Conservation (phyloP, 2,329 filamentous ascomycete species). For the Blumeriella jaapii region DNA sequence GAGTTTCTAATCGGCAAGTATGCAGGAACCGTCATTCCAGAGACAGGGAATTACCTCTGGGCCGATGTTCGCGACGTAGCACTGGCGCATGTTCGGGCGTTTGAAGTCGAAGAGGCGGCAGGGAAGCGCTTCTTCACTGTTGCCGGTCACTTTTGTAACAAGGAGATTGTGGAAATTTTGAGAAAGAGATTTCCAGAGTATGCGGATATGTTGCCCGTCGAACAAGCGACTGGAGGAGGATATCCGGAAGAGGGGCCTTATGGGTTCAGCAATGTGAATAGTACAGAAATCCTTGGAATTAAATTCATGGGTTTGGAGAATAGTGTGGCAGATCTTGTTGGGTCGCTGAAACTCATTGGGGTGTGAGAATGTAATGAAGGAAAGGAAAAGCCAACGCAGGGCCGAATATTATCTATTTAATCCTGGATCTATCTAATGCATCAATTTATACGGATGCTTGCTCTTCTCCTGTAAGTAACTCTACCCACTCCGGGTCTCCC, state of each 20-base stretch:
- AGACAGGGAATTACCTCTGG: conserved; percentile 44
- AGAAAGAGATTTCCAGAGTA: conserved; percentile 41
- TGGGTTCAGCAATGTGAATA: conserved; percentile 41
- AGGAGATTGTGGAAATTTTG: conserved; percentile 42
- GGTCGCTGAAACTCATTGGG: too few relatives aligned
- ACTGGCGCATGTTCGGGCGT: conserved; percentile 47
- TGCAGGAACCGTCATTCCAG: conserved; percentile 38
- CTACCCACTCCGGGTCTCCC: too few relatives aligned
- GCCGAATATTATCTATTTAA: too few relatives aligned
- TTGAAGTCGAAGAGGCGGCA: conserved; percentile 42
- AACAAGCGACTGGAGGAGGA: conserved; percentile 25
- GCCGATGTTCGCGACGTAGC: conserved; percentile 51
- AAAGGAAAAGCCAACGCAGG: too few relatives aligned
- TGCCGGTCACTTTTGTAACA: conserved; percentile 46
- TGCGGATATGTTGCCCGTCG: conserved; percentile 34
- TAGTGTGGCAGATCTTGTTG: conserved; percentile 48
- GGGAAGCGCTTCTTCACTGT: conserved; percentile 51
- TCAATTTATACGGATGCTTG: too few relatives aligned
- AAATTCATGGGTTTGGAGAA: conserved; percentile 47
- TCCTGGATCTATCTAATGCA: too few relatives aligned
- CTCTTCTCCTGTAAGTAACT: too few relatives aligned
- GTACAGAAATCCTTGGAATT: conserved; percentile 43
- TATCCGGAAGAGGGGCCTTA: conserved; percentile 34
- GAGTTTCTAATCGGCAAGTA: conserved; percentile 46
- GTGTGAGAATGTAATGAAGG: too few relatives aligned